These are phyloP conservation scores for Cladosporium velox DNA, from an alignment of 2,329 filamentous ascomycete genomes.

Conservation along the genomic window DNA sequence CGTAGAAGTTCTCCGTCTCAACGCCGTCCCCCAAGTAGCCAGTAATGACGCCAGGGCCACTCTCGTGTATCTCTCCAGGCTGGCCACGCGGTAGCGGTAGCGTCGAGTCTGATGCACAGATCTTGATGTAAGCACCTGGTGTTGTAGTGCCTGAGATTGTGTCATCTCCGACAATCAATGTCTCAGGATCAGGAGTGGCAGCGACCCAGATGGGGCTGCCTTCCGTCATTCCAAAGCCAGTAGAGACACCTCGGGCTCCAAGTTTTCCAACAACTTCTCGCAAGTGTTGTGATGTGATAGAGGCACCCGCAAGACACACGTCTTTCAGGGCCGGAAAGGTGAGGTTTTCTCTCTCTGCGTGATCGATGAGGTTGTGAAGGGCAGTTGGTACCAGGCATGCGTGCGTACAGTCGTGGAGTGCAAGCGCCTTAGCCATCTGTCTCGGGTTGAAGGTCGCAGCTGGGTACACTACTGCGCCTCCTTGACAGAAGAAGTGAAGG, in stretches of 20 bases:
- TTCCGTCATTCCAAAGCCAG: conserved; percentile 7
- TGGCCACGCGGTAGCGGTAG: conserved; percentile 19
- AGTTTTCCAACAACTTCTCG: background rate
- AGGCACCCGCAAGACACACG: conserved; percentile 2
- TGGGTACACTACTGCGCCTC: conserved; percentile 4
- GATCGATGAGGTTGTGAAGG: conserved; percentile 10
- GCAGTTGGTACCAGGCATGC: background rate
- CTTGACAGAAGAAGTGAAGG: conserved; percentile 6
- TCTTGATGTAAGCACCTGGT: background rate
- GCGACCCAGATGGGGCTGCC: background rate
- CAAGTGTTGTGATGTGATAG: background rate
- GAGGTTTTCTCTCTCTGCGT: background rate
- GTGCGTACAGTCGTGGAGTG: background rate
- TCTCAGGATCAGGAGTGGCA: conserved; percentile 1
- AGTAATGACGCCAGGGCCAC: conserved; percentile 14
- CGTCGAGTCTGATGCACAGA: conserved; percentile 13
- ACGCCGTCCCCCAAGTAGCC: conserved; percentile 18
- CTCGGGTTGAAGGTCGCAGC: background rate
- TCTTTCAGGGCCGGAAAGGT: background rate
- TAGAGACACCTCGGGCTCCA: background rate
- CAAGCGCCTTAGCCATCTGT: background rate
- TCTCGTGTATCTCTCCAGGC: conserved; percentile 5
- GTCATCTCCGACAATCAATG: background rate
- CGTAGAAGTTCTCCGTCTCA: conserved; percentile 20
- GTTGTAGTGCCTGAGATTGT: background rate